Conservation (phyloP, 2,329 filamentous ascomycete genomes). For the Sporothrix brunneoviolacea region DNA sequence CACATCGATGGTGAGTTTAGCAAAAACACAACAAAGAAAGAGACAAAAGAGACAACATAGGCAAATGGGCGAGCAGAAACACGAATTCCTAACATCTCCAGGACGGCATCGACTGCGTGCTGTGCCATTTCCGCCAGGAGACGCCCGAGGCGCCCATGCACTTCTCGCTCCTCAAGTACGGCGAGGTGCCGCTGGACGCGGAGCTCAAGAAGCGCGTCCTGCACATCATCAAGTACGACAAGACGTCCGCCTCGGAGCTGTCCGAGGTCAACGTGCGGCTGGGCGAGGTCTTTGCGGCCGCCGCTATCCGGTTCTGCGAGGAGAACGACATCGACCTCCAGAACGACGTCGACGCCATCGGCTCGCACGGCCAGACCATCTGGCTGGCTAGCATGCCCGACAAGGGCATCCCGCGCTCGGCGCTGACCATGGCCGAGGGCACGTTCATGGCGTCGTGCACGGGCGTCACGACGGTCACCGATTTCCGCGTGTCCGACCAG, state of each 20-base stretch:
- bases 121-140: conserved; percentile 50
- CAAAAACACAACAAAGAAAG: neutral
- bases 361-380: conserved; percentile 53
- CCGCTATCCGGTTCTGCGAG: conserved; percentile 43
- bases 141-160: conserved; percentile 46
- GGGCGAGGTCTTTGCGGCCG: conserved; percentile 49
- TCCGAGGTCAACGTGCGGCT: conserved; percentile 52
- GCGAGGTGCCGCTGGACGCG: conserved; percentile 46
- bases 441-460: conserved; percentile 47
- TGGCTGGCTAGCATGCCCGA: conserved; percentile 50
- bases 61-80: no score
- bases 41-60: no score
- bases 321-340: conserved; percentile 35
- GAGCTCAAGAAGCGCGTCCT: conserved; percentile 50
- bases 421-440: conserved; percentile 52
- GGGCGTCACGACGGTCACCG: conserved; percentile 52
- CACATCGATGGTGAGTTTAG: conserved; percentile 37
- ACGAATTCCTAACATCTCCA: no score
- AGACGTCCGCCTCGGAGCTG: conserved; percentile 45
- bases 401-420: conserved; percentile 36
- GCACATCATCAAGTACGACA: conserved; percentile 49
- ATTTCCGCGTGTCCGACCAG: conserved; percentile 51
- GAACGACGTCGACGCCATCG: conserved; percentile 46
- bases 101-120: conserved; percentile 53
- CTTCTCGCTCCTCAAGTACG: conserved; percentile 51